Evolutionary conservation across 2,329 filamentous ascomycete species (phyloP).

Genomic region (Paraconiothyrium sp.): DNA sequence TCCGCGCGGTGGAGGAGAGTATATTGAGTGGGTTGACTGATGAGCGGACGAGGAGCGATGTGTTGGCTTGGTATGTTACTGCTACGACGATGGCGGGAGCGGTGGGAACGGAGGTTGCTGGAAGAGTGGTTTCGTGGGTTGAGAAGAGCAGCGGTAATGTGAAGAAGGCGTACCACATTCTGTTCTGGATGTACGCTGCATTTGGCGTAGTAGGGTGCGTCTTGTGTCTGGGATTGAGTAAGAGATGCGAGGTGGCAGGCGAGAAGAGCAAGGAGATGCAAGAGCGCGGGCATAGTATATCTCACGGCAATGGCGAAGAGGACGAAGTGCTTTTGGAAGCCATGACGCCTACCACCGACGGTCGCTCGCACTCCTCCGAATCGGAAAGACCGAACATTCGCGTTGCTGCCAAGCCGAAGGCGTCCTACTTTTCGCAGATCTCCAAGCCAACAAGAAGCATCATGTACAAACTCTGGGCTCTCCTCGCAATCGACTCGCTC

Average conservation of each 20-base stretch:
- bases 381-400: not conserved
- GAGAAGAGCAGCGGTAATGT: constrained; percentile 49
- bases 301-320: constrained; percentile 35
- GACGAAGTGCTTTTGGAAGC: constrained; percentile 45
- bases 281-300: constrained; percentile 27
- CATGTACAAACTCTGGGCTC: constrained; percentile 72
- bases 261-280: constrained; percentile 39
- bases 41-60: constrained; percentile 47
- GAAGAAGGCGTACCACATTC: constrained; percentile 50
- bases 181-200: constrained; percentile 56
- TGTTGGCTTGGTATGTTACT: constrained; percentile 52
- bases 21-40: constrained; percentile 49
- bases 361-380: constrained; percentile 32
- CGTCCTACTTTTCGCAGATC: constrained; percentile 60
- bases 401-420: constrained; percentile 35
- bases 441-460: constrained; percentile 65
- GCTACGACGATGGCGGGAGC: constrained; percentile 49
- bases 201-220: constrained; percentile 53
- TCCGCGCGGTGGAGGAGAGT: constrained; percentile 48
- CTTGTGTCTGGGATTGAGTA: constrained; percentile 51
- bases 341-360: constrained; percentile 44
- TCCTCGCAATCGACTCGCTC: constrained; percentile 71
- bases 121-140: constrained; percentile 53
- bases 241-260: constrained; percentile 52
- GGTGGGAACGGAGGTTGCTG: constrained; percentile 47